Evolutionary conservation across 352 stramenopile species (phyloP), one percentile per base, ranked within the genome.

Genomic region (Phytopythium oedochilum): DNA sequence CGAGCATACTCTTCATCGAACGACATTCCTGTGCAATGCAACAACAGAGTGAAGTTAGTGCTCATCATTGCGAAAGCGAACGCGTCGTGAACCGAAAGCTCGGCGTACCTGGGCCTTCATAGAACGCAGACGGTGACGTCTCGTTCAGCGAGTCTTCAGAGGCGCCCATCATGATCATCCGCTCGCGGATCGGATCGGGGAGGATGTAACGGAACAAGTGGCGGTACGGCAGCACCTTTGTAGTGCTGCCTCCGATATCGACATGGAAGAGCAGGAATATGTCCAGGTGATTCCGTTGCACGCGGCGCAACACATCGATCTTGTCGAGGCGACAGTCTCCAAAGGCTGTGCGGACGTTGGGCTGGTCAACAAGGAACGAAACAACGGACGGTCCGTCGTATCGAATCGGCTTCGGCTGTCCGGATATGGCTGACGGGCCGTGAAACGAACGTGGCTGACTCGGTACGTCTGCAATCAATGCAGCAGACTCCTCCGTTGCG

Each of bases 1-100:
- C 85, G 78, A 25, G 81, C 86, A 63, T 95, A 95, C 57, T 94
- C 79, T 59, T 91, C 86, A 42, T 95, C 86, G 49, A 95, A 95
- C 8, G 79, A 71, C 78, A 91, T 85, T 12, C 63, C 71, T 63
- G 60, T 17, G 39, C 47, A 23, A 5, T 23, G 48, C n/a, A 60
- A 55, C 10, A 48, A 15, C 45, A 22, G 31, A 29, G 26, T 29
- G 26, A 9, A 39, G n/a, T 25, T 48, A 10, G 15, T 10, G 18
- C 50, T 32, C 25, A 22, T 11, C 63, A 5, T 20, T 32, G 2
- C 1, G 25, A 46, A n/a, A n/a, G 25, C 11, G 32, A 56, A 50
- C 8, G n/a, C 34, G 15, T 31, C 28, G 18, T 31, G 26, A 34
- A 44, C 25, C 11, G 52, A 28, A 20, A 52, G 10, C 0, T 6